Percentiles rank a stretch among this genome's conserved stretches.
Conservation (phyloP, 176 grass and related monocot species). For the Ensete ventricosum region DNA sequence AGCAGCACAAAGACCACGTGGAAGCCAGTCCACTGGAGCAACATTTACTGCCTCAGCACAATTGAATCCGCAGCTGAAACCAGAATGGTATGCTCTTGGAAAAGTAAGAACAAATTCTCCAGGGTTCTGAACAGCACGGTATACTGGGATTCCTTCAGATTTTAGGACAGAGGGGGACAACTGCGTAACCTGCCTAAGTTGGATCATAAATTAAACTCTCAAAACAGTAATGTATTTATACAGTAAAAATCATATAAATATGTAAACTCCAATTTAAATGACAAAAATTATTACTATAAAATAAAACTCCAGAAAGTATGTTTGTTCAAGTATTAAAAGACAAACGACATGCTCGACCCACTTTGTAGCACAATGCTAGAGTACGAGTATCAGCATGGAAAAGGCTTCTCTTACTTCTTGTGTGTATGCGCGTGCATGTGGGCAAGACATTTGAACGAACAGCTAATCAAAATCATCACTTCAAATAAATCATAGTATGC, state of each 20-base stretch:
- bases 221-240: no score
- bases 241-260: no score
- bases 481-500: no score
- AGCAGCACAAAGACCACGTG: conserved; percentile 67
- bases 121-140: conserved; percentile 61
- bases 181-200: conserved; percentile 71
- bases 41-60: conserved; percentile 97
- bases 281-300: background rate
- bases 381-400: no score
- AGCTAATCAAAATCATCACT: no score
- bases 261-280: no score
- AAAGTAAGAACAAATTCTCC: conserved; percentile 89
- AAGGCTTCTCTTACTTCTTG: no score
- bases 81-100: conserved; percentile 82
- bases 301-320: background rate
- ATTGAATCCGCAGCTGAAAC: conserved; percentile 97
- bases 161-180: conserved; percentile 88
- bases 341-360: background rate
- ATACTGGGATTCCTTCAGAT: conserved; percentile 77
- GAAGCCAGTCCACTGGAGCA: conserved; percentile 82
- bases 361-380: no score
- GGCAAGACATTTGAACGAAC: no score
- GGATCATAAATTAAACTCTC: conserved; percentile 6
- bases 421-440: no score
- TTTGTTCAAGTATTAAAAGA: background rate